Conservation (phyloP, 1,284 basidiomycete genomes). For the Trametes polyzona region DNA sequence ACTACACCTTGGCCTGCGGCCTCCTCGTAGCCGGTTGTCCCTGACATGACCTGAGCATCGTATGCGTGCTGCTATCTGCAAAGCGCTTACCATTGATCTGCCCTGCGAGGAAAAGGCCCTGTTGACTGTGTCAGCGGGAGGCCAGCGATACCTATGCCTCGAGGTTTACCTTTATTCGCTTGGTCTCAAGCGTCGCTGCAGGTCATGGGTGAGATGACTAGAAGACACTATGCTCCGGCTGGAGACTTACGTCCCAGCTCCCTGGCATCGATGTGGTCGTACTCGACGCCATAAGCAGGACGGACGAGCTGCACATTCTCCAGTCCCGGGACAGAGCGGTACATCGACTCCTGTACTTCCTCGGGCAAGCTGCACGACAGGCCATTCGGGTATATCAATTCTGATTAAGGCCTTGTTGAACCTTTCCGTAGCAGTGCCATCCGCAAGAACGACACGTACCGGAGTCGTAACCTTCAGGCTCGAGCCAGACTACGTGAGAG, state of each 20-base stretch:
- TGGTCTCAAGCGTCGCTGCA: slow-evolving; percentile 82
- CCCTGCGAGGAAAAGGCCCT: slow-evolving; percentile 86
- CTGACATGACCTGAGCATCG: slow-evolving; percentile 34
- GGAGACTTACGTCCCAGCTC: slow-evolving; percentile 67
- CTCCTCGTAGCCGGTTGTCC: slow-evolving; percentile 92
- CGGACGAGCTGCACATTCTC: slow-evolving; percentile 82
- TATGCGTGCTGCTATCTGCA: neutral
- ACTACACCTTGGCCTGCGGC: slow-evolving; percentile 86
- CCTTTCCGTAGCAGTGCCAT: no score
- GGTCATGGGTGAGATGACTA: neutral
- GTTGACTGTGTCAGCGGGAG: neutral
- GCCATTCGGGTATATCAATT: slow-evolving; percentile 89
- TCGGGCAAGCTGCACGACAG: slow-evolving; percentile 86
- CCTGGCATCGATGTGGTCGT: slow-evolving; percentile 88
- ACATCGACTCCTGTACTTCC: slow-evolving; percentile 79
- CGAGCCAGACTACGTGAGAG: slow-evolving; percentile 83
- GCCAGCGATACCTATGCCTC: neutral
- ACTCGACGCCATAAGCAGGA: slow-evolving; percentile 92
- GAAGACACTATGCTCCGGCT: neutral
- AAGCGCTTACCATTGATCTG: slow-evolving; percentile 76
- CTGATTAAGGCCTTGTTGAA: slow-evolving; percentile 35
- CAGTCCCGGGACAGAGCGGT: slow-evolving; percentile 82
- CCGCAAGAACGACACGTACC: slow-evolving; percentile 43
- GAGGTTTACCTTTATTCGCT: slow-evolving; percentile 73
- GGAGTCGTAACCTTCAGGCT: slow-evolving; percentile 90